Evolutionary conservation across 2,329 filamentous ascomycete species (phyloP).

Genomic region (Fusarium burgessii): DNA sequence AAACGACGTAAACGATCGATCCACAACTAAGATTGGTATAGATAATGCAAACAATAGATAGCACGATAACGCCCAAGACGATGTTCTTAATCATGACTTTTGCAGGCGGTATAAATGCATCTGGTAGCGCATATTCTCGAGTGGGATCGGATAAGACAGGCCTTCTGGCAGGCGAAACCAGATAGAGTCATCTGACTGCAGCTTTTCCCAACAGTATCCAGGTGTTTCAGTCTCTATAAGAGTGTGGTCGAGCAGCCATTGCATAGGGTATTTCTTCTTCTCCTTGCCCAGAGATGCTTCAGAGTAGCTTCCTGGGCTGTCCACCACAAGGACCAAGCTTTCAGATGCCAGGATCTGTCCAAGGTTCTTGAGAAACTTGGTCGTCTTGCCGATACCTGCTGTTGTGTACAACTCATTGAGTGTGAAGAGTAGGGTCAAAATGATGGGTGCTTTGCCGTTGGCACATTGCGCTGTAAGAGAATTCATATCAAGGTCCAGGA

Average conservation of each 20-base stretch:
- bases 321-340: constrained; percentile 83
- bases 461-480: constrained; percentile 52
- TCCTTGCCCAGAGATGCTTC: constrained; percentile 77
- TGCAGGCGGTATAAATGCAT: constrained; percentile 78
- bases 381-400: constrained; percentile 78
- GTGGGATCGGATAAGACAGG: constrained; percentile 81
- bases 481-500: constrained; percentile 56
- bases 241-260: constrained; percentile 89
- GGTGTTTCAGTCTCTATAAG: constrained; percentile 64
- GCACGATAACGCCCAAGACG: constrained; percentile 15
- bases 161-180: constrained; percentile 83
- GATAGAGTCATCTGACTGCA: constrained; percentile 79
- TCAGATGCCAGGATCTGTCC: constrained; percentile 68
- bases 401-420: constrained; percentile 93
- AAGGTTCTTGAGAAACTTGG: constrained; percentile 77
- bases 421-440: constrained; percentile 92
- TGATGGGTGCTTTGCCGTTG: constrained; percentile 52
- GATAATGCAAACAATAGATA: constrained; percentile 38
- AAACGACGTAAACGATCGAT: constrained; percentile 18
- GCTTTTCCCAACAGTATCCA: constrained; percentile 74
- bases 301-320: constrained; percentile 94
- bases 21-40: constrained; percentile 9
- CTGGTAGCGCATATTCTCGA: constrained; percentile 97
- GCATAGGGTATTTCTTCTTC: constrained; percentile 85
- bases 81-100: constrained; percentile 36